Evolutionary conservation across 352 stramenopile species (phyloP).

Genomic region (Globisporangium cylindrosporum): DNA sequence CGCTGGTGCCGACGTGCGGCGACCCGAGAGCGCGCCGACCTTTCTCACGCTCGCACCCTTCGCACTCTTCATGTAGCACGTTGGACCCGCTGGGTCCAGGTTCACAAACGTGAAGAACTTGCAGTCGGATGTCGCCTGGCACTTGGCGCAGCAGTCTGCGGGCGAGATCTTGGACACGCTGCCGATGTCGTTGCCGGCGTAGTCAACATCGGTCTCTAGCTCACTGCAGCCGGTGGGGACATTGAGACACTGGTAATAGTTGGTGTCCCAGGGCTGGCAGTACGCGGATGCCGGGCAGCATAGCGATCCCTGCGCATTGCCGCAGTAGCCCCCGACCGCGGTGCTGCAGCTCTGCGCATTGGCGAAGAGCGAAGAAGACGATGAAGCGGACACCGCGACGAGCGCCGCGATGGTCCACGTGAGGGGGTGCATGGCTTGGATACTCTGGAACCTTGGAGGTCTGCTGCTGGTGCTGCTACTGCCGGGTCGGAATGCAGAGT

Average conservation of each 20-base stretch:
- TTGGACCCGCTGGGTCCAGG: slow-evolving; percentile 26
- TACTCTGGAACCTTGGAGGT: neutral
- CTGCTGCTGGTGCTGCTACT: neutral
- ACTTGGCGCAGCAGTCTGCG: slow-evolving; percentile 31
- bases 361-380: neutral
- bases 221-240: slow-evolving; percentile 29
- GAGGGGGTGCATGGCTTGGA: neutral
- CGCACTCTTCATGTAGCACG: slow-evolving; percentile 48
- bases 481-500: neutral
- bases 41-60: slow-evolving; percentile 18
- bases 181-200: slow-evolving; percentile 38
- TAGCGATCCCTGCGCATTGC: slow-evolving; percentile 31
- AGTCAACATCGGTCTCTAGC: slow-evolving; percentile 49
- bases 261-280: slow-evolving; percentile 46
- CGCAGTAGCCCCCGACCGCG: slow-evolving; percentile 36
- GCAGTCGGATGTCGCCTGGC: slow-evolving; percentile 26
- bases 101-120: slow-evolving; percentile 51
- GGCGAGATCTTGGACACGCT: slow-evolving; percentile 31
- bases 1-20: neutral
- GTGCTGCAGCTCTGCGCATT: slow-evolving; percentile 20
- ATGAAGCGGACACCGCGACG: neutral
- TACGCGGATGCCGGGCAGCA: slow-evolving; percentile 36
- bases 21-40: slow-evolving; percentile 32
- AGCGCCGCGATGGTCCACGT: neutral
- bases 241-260: slow-evolving; percentile 57